Evolutionary conservation across 2,329 filamentous ascomycete genomes (phyloP), one percentile per base, ranked within the genome.

Genomic region (Beauveria australis): DNA sequence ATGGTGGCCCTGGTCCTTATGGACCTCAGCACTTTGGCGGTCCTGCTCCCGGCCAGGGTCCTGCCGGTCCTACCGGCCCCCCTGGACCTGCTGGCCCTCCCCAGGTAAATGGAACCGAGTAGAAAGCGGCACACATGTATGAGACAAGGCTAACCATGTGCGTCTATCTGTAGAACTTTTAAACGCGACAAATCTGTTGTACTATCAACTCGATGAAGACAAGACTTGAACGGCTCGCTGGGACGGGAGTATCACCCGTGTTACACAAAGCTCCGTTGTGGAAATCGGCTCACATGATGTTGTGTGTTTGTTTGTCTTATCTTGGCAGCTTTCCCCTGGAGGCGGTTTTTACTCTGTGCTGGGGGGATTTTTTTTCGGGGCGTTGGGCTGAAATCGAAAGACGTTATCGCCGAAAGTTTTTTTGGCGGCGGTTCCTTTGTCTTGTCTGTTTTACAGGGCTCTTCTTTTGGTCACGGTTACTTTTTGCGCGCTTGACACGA

Each of bases 1-100:
- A 78, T 62, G 74, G 70, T 57, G 74, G 70, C 54, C 75, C 76
- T 66, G 77, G 75, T 55, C 74, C 73, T 57, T 78, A 77, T 60
- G 78, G 76, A 22, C 76, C 77, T 63, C 75, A 74, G 65, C 78
- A 78, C 64, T 81, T 79, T 67, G 77, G 77, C 56, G 78, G 75
- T 64, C 74, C 73, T 65, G 72, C 72, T 61, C 74, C 74, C 53
- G 74, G 71, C 33, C 75, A 79, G 66, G 77, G 76, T 43, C 75
- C 67, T 69, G 72, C 55, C 72, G 76, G 72, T 41, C 72, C 72
- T 63, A 70, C 69, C 62, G 71, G 73, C 22, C 74, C 73, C 60
- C 71, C 70, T 41, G 74, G 73, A 51, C 73, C 74, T 61, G 69
- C 65, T 59, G 74, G 71, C 54, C 73, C 74, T 64, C 72, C 74